These are phyloP conservation scores for Sisymbrium irio DNA, from an alignment of 345 rosid genomes.

Conservation along the genomic window DNA sequence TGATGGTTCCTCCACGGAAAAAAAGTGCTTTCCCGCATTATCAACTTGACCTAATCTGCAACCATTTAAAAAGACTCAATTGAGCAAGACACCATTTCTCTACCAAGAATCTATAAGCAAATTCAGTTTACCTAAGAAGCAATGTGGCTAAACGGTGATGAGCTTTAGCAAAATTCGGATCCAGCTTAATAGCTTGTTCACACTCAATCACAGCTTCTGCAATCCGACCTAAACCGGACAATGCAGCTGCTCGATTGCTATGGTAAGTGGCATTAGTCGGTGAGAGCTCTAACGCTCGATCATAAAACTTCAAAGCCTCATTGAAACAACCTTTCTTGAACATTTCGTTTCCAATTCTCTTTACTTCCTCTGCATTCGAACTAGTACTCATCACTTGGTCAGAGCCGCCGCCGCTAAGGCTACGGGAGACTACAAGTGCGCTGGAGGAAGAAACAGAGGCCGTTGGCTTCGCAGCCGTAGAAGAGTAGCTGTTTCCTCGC, in stretches of 20 bases:
- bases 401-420: background rate
- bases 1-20: slow-evolving; percentile 46
- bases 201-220: slow-evolving; percentile 83
- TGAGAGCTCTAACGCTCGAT: slow-evolving; percentile 65
- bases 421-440: background rate
- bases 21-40: slow-evolving; percentile 63
- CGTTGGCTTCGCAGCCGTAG: slow-evolving; percentile 4
- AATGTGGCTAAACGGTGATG: slow-evolving; percentile 81
- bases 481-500: slow-evolving; percentile 41
- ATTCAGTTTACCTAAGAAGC: slow-evolving; percentile 59
- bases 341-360: slow-evolving; percentile 74
- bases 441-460: background rate
- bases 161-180: slow-evolving; percentile 74
- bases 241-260: slow-evolving; percentile 85
- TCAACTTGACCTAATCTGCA: slow-evolving; percentile 91
- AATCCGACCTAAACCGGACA: slow-evolving; percentile 58
- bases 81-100: background rate
- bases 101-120: background rate
- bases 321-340: slow-evolving; percentile 63
- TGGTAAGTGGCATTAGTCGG: slow-evolving; percentile 70
- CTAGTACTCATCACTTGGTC: background rate
- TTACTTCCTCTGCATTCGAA: slow-evolving; percentile 67
- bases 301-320: slow-evolving; percentile 83
- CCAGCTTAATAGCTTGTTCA: slow-evolving; percentile 75
- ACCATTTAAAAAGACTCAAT: slow-evolving; percentile 20